Evolutionary conservation across 352 stramenopile genomes (phyloP), one percentile per base, ranked within the genome.

Genomic region (Globisporangium parvum): DNA sequence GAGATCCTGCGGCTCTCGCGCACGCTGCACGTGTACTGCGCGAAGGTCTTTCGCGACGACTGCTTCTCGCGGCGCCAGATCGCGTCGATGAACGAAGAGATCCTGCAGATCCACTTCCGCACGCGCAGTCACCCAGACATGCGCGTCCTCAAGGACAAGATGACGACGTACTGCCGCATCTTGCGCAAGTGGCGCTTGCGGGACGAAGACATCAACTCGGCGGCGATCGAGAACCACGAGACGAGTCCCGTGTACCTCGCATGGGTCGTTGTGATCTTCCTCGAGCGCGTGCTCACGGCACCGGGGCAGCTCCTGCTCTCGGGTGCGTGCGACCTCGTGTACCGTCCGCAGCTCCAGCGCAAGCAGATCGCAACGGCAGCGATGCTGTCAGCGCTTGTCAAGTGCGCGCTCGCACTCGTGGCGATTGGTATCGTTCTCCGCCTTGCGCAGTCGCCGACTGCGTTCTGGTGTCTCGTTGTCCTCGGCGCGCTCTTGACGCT

Each of bases 51-150:
- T 37, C 68, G 69, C 17, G 77, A 89, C 62, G 76, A 87, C 56
- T 87, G 76, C 58, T 89, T 89, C 42, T 87, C 79, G 18, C 63
- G 75, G 37, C 67, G 79, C 50, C 79, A 89, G 60, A 83, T 84
- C 39, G 79, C 79, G 28, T 89, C 75, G 4, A 87, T 89, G 76
- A 89, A 89, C 62, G 79, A 89, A 57, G 79, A 89, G 47, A 85
- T 87, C 39, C 61, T 89, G 57, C 79, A 89, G 60, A 89, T 87
- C 58, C 75, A 87, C 53, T 87, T 87, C 51, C 79, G 79, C 45
- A 89, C 77, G 33, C 70, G 65, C 15, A 86, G 83, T 46, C 79
- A 89, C 62, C 79, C 79, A 2, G 77, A 77, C 20, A 87, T 89
- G 75, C 73, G 77, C 54, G 66, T 73, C 46, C 67, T 89, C 55